Conservation (phyloP, 257 asterid species). For the Parsonsia alboflavescens region DNA sequence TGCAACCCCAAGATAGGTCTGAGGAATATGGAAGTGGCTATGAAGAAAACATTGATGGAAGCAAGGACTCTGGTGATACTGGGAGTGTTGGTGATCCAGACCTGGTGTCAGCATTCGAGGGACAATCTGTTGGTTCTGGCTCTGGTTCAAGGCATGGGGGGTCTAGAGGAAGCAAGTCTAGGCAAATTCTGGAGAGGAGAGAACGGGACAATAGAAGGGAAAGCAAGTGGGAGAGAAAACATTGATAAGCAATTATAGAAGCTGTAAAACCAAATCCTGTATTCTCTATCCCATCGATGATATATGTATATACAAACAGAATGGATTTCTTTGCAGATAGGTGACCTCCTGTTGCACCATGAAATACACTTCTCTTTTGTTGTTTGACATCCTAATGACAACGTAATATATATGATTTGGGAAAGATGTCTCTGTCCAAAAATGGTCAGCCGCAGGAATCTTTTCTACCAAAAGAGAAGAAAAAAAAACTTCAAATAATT, state of each 20-base stretch:
- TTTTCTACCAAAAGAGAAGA: no score
- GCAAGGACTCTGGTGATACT: slow-evolving; percentile 79
- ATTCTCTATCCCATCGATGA: not conserved
- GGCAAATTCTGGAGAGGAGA: slow-evolving; percentile 80
- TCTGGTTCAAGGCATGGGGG: slow-evolving; percentile 63
- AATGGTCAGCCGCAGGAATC: not conserved
- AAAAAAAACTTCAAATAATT: no score
- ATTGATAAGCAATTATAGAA: slow-evolving; percentile 28
- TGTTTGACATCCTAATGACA: not conserved
- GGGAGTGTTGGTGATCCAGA: slow-evolving; percentile 89
- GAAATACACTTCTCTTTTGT: not conserved
- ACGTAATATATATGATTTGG: not conserved
- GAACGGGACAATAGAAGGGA: slow-evolving; percentile 85
- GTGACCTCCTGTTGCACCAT: not conserved
- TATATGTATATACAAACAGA: not conserved
- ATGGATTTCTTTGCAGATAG: not conserved
- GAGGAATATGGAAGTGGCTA: slow-evolving; percentile 75
- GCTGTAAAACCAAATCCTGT: not conserved
- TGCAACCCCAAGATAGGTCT: slow-evolving; percentile 75
- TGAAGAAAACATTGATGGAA: slow-evolving; percentile 79
- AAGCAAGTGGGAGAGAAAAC: slow-evolving; percentile 98
- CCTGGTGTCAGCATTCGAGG: slow-evolving; percentile 57
- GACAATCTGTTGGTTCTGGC: slow-evolving; percentile 42
- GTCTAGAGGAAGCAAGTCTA: slow-evolving; percentile 66
- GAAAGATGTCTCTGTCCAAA: not conserved